These are phyloP conservation scores for Physocladia obscura DNA, from an alignment of 192 early-diverging fungal genomes.

Conservation along the genomic window DNA sequence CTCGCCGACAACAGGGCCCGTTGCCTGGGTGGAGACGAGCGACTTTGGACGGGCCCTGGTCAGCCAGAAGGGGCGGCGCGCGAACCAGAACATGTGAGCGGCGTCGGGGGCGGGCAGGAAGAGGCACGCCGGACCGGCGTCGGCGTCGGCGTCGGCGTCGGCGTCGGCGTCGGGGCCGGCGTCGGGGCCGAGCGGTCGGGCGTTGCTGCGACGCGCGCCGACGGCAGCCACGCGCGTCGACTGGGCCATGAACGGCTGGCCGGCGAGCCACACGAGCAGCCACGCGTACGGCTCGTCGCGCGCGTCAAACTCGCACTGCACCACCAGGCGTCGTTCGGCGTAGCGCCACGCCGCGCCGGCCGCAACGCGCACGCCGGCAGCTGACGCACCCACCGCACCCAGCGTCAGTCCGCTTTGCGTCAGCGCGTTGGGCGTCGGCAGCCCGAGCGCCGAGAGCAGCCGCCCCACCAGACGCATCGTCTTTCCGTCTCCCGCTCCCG, in stretches of 20 bases:
- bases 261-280: constrained; percentile 31
- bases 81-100: constrained; percentile 21
- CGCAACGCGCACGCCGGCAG: constrained; percentile 2
- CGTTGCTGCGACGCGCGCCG: too few relatives aligned
- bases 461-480: too few relatives aligned
- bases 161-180: constrained; percentile 5
- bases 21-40: not conserved
- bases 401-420: constrained; percentile 22
- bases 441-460: not conserved
- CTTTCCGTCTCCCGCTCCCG: too few relatives aligned
- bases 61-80: constrained; percentile 22
- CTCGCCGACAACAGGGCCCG: constrained; percentile 37
- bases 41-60: constrained; percentile 13
- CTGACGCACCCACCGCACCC: constrained; percentile 6
- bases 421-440: constrained; percentile 11
- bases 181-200: constrained; percentile 20
- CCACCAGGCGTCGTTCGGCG: constrained; percentile 6
- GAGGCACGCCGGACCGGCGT: constrained; percentile 40
- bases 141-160: constrained; percentile 7
- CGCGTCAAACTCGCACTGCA: constrained; percentile 5
- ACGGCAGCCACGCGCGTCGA: constrained; percentile 9
- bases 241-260: constrained; percentile 22
- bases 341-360: not conserved
- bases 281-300: constrained; percentile 16
- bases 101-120: constrained; percentile 62